These are phyloP conservation scores for Leishmania gerbilli DNA, from an alignment of 208 protist genomes.

Conservation along the genomic window DNA sequence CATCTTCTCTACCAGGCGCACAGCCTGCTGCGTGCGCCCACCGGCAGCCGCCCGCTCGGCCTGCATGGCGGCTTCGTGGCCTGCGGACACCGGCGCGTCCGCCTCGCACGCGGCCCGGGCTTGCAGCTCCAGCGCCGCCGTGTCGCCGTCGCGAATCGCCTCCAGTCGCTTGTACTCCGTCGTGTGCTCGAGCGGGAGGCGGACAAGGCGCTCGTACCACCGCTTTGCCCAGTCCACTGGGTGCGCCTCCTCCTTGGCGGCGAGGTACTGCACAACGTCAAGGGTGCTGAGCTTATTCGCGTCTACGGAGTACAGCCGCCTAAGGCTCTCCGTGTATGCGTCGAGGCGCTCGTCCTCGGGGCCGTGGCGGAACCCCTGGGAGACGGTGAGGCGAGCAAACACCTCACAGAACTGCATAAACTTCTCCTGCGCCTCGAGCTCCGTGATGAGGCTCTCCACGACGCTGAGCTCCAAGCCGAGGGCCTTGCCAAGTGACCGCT, in stretches of 20 bases:
- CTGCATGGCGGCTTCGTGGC: conserved; percentile 31
- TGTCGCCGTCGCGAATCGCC: conserved; percentile 53
- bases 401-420: conserved; percentile 90
- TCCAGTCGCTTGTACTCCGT: conserved; percentile 74
- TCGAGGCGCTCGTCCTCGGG: conserved; percentile 64
- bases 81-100: background rate
- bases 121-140: conserved; percentile 38
- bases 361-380: conserved; percentile 64
- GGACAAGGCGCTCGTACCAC: conserved; percentile 85
- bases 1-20: conserved; percentile 80
- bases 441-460: conserved; percentile 54
- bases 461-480: conserved; percentile 73
- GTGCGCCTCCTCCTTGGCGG: conserved; percentile 63
- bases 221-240: conserved; percentile 84
- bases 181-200: conserved; percentile 70
- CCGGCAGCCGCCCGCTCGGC: conserved; percentile 40
- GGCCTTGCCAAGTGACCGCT: conserved; percentile 49
- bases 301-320: conserved; percentile 76
- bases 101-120: conserved; percentile 5
- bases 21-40: conserved; percentile 43
- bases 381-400: conserved; percentile 74
- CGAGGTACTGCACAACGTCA: conserved; percentile 87
- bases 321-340: conserved; percentile 72
- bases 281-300: conserved; percentile 60
- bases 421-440: conserved; percentile 77